Evolutionary conservation across 176 grass and related monocot species (phyloP).

Genomic region (Carex myosuroides): DNA sequence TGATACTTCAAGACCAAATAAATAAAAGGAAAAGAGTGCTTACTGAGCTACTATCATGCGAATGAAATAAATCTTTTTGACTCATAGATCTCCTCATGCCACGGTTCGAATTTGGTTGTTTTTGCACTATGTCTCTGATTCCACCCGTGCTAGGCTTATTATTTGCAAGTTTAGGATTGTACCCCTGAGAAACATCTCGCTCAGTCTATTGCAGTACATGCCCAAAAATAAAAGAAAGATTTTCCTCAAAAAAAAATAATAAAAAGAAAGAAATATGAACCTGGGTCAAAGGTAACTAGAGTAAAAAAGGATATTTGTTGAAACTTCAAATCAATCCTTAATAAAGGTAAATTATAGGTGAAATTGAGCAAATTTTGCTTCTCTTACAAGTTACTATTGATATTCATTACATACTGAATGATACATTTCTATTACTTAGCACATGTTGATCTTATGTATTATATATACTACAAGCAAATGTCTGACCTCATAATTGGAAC

Average conservation of each 20-base stretch:
- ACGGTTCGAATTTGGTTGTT: conserved; percentile 42
- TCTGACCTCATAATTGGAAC: background rate
- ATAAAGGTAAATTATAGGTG: background rate
- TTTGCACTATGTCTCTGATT: conserved; percentile 39
- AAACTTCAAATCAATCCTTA: background rate
- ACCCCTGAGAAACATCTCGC: conserved; percentile 36
- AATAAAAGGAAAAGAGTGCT: conserved; percentile 24
- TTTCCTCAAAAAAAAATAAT: no score
- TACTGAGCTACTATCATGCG: conserved; percentile 68
- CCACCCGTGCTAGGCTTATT: conserved; percentile 30
- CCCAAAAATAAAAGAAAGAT: conserved; percentile 11
- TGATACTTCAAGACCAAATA: background rate
- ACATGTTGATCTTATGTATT: background rate
- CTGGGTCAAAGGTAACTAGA: background rate
- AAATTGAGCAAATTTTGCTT: background rate
- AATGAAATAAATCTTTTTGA: conserved; percentile 63
- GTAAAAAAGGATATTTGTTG: background rate
- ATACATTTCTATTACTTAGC: background rate
- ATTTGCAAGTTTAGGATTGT: conserved; percentile 23
- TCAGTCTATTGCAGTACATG: conserved; percentile 38
- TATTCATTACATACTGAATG: background rate
- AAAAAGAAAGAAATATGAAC: conserved; percentile 15
- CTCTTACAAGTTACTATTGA: background rate
- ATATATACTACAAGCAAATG: background rate
- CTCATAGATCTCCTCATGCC: conserved; percentile 52